phyloP scores from a whole-genome alignment of 2,329 filamentous ascomycete species.

The Penicillium glabrum region DNA sequence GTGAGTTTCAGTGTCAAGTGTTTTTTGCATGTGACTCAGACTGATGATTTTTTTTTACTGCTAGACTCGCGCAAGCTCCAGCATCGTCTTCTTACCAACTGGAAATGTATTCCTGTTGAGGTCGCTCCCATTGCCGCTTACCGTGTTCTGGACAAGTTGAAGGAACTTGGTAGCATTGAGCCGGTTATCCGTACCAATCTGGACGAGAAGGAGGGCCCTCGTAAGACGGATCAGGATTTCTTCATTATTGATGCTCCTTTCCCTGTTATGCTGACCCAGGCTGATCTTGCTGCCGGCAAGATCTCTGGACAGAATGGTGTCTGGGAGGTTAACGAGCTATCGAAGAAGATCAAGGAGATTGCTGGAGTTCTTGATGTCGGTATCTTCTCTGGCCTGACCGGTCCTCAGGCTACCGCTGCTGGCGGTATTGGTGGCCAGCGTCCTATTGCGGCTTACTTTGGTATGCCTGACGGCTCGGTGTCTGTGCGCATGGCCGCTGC shows the following conservation, averaged over 20 bases:
- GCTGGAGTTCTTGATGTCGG: slow-evolving; percentile 90
- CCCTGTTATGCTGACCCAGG: slow-evolving; percentile 64
- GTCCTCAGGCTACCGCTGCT: slow-evolving; percentile 63
- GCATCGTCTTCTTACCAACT: slow-evolving; percentile 68
- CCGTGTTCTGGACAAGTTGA: slow-evolving; percentile 72
- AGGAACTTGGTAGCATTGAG: slow-evolving; percentile 68
- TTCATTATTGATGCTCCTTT: slow-evolving; percentile 94
- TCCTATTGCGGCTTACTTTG: slow-evolving; percentile 92
- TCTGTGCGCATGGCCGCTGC: slow-evolving; percentile 51
- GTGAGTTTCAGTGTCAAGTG: slow-evolving; percentile 45
- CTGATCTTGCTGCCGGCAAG: slow-evolving; percentile 51
- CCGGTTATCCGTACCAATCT: slow-evolving; percentile 72
- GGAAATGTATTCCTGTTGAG: slow-evolving; percentile 89
- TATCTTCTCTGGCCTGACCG: slow-evolving; percentile 81
- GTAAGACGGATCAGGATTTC: slow-evolving; percentile 83
- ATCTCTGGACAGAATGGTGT: slow-evolving; percentile 62
- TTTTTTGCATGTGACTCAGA: not conserved
- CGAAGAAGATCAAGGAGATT: slow-evolving; percentile 73
- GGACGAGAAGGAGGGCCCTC: slow-evolving; percentile 76
- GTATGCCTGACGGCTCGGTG: slow-evolving; percentile 74
- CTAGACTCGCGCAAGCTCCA: slow-evolving; percentile 88
- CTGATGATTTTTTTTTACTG: not conserved
- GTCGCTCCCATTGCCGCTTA: slow-evolving; percentile 82
- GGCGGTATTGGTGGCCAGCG: slow-evolving; percentile 75
- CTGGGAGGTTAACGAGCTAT: slow-evolving; percentile 79